These are phyloP conservation scores for Phytophthora pinifolia DNA, from an alignment of 352 stramenopile genomes.

Conservation along the genomic window DNA sequence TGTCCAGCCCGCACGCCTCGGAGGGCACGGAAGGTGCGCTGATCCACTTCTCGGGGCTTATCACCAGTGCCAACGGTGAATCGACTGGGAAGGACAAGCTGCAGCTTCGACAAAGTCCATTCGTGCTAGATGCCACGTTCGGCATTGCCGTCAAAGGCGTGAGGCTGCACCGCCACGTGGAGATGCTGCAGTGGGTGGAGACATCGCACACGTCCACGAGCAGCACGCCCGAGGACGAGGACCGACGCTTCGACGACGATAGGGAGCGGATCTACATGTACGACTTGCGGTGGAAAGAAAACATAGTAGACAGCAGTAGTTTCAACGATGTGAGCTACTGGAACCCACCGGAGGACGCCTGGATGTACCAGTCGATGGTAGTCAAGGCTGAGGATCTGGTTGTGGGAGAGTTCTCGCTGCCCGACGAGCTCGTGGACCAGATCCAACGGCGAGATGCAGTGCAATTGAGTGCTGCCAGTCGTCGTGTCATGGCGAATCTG, in stretches of 20 bases:
- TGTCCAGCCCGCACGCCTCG: constrained; percentile 26
- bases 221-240: constrained; percentile 44
- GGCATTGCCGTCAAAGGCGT: constrained; percentile 68
- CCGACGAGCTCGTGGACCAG: constrained; percentile 62
- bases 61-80: constrained; percentile 45
- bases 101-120: constrained; percentile 40
- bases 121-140: constrained; percentile 63
- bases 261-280: constrained; percentile 75
- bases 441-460: constrained; percentile 63
- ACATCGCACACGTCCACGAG: constrained; percentile 59
- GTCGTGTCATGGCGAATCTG: constrained; percentile 57
- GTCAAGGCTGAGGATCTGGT: constrained; percentile 45
- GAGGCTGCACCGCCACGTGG: constrained; percentile 57
- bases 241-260: constrained; percentile 46
- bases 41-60: constrained; percentile 51
- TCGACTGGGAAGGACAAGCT: constrained; percentile 3
- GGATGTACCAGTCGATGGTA: constrained; percentile 36
- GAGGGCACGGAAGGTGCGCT: constrained; percentile 31
- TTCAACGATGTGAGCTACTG: constrained; percentile 68
- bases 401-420: constrained; percentile 60
- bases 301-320: constrained; percentile 48
- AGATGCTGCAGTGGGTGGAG: constrained; percentile 87
- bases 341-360: constrained; percentile 65
- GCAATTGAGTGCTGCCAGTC: constrained; percentile 37
- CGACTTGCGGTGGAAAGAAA: constrained; percentile 56